These are phyloP conservation scores for Ceratobasidium papillatum DNA, from an alignment of 1,284 basidiomycete species.

Conservation along the genomic window DNA sequence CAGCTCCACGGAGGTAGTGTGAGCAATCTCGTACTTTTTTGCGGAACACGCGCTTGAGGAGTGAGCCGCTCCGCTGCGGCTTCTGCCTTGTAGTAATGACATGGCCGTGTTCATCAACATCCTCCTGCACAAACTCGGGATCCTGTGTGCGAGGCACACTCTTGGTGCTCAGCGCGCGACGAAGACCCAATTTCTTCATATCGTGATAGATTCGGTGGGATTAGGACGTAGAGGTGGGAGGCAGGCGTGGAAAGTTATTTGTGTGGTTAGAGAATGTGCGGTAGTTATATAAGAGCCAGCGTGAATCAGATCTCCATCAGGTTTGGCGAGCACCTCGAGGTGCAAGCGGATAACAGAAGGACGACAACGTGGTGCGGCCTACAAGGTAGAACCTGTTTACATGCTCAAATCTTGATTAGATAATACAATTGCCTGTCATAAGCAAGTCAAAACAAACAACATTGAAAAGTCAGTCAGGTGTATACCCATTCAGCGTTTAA, in stretches of 20 bases:
- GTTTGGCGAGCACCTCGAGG: slow-evolving; percentile 26
- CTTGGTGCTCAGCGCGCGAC: slow-evolving; percentile 39
- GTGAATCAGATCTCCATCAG: slow-evolving; percentile 27
- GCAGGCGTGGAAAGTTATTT: background rate
- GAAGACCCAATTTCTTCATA: slow-evolving; percentile 33
- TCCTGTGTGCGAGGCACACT: slow-evolving; percentile 31
- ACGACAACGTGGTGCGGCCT: slow-evolving; percentile 27
- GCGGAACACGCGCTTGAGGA: slow-evolving; percentile 29
- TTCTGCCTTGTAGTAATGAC: background rate
- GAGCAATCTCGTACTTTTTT: slow-evolving; percentile 34
- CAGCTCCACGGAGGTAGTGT: background rate
- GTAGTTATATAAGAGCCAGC: slow-evolving; percentile 12
- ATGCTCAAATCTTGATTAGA: slow-evolving; percentile 34
- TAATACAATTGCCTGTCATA: slow-evolving; percentile 6
- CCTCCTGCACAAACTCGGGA: slow-evolving; percentile 35
- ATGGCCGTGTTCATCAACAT: slow-evolving; percentile 39
- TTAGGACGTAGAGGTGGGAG: background rate
- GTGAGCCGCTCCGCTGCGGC: slow-evolving; percentile 13
- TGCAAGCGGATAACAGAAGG: slow-evolving; percentile 7
- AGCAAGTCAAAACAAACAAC: slow-evolving; percentile 27
- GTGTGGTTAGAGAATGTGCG: background rate
- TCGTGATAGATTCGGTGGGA: background rate
- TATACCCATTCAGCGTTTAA: background rate
- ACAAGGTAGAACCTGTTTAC: background rate
- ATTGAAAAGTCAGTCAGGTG: background rate